A percentile compares a stretch with the other conserved stretches of the same genome.
Evolutionary conservation across 1,284 basidiomycete genomes (phyloP).

Genomic region (Lignosus rhinocerotis): DNA sequence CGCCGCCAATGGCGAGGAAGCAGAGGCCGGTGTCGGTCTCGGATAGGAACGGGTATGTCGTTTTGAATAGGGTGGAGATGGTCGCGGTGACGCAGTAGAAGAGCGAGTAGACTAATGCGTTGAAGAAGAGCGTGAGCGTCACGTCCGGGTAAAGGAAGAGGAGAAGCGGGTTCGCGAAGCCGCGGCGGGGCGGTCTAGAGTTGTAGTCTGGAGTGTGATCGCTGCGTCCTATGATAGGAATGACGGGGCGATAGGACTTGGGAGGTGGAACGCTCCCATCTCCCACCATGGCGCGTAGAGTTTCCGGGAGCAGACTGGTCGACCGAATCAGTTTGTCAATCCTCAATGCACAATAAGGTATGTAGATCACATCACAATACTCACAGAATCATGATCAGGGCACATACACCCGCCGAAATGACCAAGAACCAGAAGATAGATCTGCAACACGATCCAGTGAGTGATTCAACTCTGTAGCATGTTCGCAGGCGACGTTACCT

Average conservation of each 20-base stretch:
- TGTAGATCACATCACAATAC: constrained; percentile 25
- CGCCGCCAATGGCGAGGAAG: constrained; percentile 67
- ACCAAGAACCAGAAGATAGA: constrained; percentile 82
- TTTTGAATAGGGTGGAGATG: constrained; percentile 62
- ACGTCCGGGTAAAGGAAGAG: constrained; percentile 63
- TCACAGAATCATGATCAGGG: constrained; percentile 56
- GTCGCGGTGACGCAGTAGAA: constrained; percentile 69
- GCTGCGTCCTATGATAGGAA: constrained; percentile 53
- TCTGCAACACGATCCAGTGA: constrained; percentile 34
- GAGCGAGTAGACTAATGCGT: constrained; percentile 56
- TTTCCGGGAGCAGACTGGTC: constrained; percentile 49
- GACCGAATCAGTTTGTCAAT: not conserved
- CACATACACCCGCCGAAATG: constrained; percentile 56
- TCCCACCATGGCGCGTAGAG: constrained; percentile 53
- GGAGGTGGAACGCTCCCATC: constrained; percentile 56
- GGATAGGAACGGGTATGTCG: constrained; percentile 58
- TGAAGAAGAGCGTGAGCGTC: constrained; percentile 61
- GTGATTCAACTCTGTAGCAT: not conserved
- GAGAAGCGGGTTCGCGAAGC: constrained; percentile 57
- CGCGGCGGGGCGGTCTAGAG: constrained; percentile 35
- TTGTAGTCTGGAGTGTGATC: constrained; percentile 9
- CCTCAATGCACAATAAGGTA: not conserved
- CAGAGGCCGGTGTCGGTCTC: constrained; percentile 70
- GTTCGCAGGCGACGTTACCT: constrained; percentile 41
- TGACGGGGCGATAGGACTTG: constrained; percentile 49